These are phyloP conservation scores for Skeletonema marinoi DNA, from an alignment of 108 stramenopile genomes.

Conservation along the genomic window DNA sequence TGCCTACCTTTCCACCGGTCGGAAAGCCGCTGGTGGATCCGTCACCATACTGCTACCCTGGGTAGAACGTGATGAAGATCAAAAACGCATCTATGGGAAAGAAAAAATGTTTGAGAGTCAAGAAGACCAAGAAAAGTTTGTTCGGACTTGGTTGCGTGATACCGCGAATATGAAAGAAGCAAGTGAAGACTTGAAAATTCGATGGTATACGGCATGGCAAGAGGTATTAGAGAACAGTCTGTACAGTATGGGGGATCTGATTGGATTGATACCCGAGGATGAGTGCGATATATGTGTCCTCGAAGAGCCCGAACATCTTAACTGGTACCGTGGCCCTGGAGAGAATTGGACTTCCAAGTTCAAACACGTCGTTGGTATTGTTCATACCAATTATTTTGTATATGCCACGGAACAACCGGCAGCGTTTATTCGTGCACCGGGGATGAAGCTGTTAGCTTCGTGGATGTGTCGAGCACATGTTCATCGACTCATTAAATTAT, in stretches of 20 bases:
- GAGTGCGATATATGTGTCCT: constrained; percentile 88
- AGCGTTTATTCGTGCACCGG: constrained; percentile 81
- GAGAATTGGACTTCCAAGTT: constrained; percentile 89
- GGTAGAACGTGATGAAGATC: constrained; percentile 74
- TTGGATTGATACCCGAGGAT: constrained; percentile 68
- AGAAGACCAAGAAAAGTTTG: constrained; percentile 74
- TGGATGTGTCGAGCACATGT: constrained; percentile 89
- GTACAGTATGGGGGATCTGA: constrained; percentile 77
- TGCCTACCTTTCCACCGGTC: constrained; percentile 72
- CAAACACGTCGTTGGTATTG: constrained; percentile 90
- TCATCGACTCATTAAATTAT: constrained; percentile 86
- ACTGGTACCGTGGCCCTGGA: constrained; percentile 78
- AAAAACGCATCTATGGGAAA: constrained; percentile 61
- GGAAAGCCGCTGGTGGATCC: constrained; percentile 60
- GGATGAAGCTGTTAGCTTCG: constrained; percentile 58
- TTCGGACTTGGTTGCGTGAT: constrained; percentile 66
- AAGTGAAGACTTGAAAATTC: constrained; percentile 38
- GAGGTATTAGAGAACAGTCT: constrained; percentile 49
- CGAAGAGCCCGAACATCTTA: constrained; percentile 94
- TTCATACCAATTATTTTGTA: constrained; percentile 92
- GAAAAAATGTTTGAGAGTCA: constrained; percentile 56
- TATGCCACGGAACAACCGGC: constrained; percentile 86
- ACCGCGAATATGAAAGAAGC: constrained; percentile 48
- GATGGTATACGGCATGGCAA: constrained; percentile 60
- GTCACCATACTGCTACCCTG: constrained; percentile 89